Percentiles rank a stretch among this genome's conserved stretches.
phyloP scores from a whole-genome alignment of 2,329 filamentous ascomycete species.

The Colletotrichum sp. region DNA sequence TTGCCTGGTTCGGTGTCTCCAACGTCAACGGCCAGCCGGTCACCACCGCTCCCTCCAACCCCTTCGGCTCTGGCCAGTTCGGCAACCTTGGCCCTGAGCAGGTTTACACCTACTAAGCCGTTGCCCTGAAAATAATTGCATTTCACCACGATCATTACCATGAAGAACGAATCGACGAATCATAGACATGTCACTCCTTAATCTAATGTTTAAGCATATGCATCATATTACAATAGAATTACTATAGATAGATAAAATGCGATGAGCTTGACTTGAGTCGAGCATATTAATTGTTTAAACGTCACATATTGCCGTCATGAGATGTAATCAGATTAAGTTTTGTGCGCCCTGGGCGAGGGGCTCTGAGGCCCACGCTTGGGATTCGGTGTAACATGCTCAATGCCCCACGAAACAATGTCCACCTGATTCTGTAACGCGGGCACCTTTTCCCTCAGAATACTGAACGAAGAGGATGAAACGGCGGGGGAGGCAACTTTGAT shows the following conservation, averaged over 20 bases:
- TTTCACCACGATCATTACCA: background rate
- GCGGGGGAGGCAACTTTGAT: background rate
- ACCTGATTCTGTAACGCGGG: background rate
- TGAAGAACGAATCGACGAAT: background rate
- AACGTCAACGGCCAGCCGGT: conserved; percentile 11
- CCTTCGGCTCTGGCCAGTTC: conserved; percentile 11
- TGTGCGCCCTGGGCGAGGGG: background rate
- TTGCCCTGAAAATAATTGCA: background rate
- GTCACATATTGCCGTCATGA: background rate
- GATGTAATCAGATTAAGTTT: background rate
- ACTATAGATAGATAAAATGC: background rate
- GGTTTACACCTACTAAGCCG: conserved; percentile 8
- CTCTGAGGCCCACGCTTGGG: background rate
- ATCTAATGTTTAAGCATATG: background rate
- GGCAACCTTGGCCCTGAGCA: conserved; percentile 12
- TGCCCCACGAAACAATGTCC: background rate
- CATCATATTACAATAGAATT: background rate
- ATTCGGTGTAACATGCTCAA: background rate
- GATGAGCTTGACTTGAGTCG: background rate
- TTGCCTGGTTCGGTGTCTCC: conserved; percentile 4
- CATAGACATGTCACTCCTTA: background rate
- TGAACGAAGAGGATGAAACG: accelerated
- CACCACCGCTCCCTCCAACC: conserved; percentile 7
- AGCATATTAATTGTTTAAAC: background rate
- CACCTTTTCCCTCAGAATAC: accelerated